Evolutionary conservation across 768 basidiomycete species (phyloP), one percentile per base, ranked within the genome.

Genomic region (Sistotremastrum niveocremeum): DNA sequence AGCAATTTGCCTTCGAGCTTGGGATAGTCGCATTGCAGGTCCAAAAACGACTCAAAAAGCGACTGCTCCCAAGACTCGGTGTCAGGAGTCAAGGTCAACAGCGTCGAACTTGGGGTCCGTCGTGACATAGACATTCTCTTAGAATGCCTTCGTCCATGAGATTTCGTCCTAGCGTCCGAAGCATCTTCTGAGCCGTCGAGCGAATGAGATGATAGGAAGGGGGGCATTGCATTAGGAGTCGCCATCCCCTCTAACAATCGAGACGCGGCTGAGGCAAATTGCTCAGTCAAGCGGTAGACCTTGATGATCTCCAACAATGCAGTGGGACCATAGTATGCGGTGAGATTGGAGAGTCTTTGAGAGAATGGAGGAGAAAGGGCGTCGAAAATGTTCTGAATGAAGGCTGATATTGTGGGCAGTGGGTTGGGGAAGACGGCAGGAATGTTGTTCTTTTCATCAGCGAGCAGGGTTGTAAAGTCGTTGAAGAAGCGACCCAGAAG

Each of bases 31-130:
- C 77, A 68, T 54, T 98, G 94, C 50, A 83, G 82, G 54, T 93
- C 86, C 29, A 94, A 71, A 66, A 97, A 98, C 2, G 94, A 89
- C 58, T 93, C 90, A 59, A 91, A 95, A 10, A 99, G 67, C 43
- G 84, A 81, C 46, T 81, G 81, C 56, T 97, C 90, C 95, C 95
- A 98, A 12, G 51, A 43, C 4, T 40, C 54, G 12, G 47, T 45
- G 28, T 31, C 34, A 4, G 45, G 35, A 10, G 48, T 81, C 79
- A 52, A 74, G 59, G 32, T 60, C 63, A 39, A 72, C 69, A 12
- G 56, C 45, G 44, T 48, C 8, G 41, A 43, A 28, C 34, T 56
- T 7, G 36, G 46, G 34, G 73, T 62, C 28, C 76, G 68, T 64
- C 72, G 71, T 11, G 79, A 79, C 54, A 81, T 76, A 6, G 79